These are phyloP conservation scores for Podila clonocystis DNA, from an alignment of 192 early-diverging fungal species.

Conservation along the genomic window DNA sequence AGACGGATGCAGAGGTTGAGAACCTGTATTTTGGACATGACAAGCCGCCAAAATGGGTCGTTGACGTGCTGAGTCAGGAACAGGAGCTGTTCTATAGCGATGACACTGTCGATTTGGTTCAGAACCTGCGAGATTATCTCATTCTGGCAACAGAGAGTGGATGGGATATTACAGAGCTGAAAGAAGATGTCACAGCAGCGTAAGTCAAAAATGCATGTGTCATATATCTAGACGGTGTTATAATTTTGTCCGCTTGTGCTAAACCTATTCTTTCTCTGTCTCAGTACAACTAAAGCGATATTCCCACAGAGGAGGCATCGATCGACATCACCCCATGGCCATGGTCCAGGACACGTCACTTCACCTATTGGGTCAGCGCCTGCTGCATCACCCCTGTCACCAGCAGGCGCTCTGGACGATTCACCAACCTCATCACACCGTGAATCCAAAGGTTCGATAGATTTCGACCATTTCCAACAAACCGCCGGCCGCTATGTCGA, in stretches of 20 bases:
- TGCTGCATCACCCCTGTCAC: slow-evolving; percentile 17
- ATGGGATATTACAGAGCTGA: slow-evolving; percentile 41
- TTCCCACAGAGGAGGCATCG: slow-evolving; percentile 20
- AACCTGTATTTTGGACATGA: slow-evolving; percentile 18
- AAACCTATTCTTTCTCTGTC: background rate
- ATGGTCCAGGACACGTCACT: slow-evolving; percentile 3
- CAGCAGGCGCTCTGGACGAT: slow-evolving; percentile 20
- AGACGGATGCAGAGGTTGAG: slow-evolving; percentile 17
- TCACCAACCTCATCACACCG: slow-evolving; percentile 18
- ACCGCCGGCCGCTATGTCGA: slow-evolving; percentile 15
- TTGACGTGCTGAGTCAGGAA: slow-evolving; percentile 7
- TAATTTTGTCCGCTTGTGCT: background rate
- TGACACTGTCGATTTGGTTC: slow-evolving; percentile 33
- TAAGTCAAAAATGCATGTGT: slow-evolving; percentile 11
- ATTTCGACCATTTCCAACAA: slow-evolving; percentile 29
- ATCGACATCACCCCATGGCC: slow-evolving; percentile 28
- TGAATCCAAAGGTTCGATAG: slow-evolving; percentile 17
- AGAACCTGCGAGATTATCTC: slow-evolving; percentile 24
- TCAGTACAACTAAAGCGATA: slow-evolving; percentile 5
- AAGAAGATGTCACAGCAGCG: slow-evolving; percentile 30
- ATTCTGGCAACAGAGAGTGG: slow-evolving; percentile 26
- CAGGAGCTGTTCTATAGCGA: slow-evolving; percentile 37
- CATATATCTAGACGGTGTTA: too few relatives aligned
- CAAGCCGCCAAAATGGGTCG: slow-evolving; percentile 35
- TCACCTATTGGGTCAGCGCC: slow-evolving; percentile 2